Evolutionary conservation across 1,284 basidiomycete species (phyloP), one percentile per base, ranked within the genome.

Genomic region (Fomitiporia mediterranea): DNA sequence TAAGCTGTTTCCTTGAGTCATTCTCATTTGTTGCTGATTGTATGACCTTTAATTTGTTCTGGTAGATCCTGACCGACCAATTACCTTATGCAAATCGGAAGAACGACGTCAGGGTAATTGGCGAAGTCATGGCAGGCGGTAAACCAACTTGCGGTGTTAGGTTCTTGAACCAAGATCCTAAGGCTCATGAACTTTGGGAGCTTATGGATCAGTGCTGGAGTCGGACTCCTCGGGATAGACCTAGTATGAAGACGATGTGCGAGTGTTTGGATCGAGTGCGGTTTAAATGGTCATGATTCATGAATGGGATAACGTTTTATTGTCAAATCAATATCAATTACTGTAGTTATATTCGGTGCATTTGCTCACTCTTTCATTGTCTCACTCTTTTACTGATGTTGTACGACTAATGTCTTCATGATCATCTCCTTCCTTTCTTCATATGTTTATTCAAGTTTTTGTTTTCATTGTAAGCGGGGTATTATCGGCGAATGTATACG

Each of bases 41-140:
- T 38, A 30, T 39, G 21, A n/a, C 11, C 17, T 19, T n/a, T n/a
- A n/a, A 19, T 46, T 35, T n/a, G 9, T 19, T 28, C 11, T 40
- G 21, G 11, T 43, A 81, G 80, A 67, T 81, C 39, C 72, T 75
- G 0, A 80, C 78, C 1, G 79, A 74, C 2, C 67, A 74, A 27
- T 63, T 80, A 8, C 81, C 81, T 0, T 82, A 79, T 51, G 69
- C 78, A 0, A 67, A 78, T 51, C 72, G 80, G 9, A 70, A 67
- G 38, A 81, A 80, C 51, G 80, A 82, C 54, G 73, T 75, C 38
- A 73, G 77, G n/a, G 78, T 83, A 39, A 76, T 72, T 13, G 67
- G 80, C 1, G 81, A 80, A 55, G 77, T 82, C 43, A 61, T 82
- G 48, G 70, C 76, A 5, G 78, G 79, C 2, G 69, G 78, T 17